These are phyloP conservation scores for Oryza rufipogon DNA, from an alignment of 176 grass and related monocot genomes.

Conservation along the genomic window DNA sequence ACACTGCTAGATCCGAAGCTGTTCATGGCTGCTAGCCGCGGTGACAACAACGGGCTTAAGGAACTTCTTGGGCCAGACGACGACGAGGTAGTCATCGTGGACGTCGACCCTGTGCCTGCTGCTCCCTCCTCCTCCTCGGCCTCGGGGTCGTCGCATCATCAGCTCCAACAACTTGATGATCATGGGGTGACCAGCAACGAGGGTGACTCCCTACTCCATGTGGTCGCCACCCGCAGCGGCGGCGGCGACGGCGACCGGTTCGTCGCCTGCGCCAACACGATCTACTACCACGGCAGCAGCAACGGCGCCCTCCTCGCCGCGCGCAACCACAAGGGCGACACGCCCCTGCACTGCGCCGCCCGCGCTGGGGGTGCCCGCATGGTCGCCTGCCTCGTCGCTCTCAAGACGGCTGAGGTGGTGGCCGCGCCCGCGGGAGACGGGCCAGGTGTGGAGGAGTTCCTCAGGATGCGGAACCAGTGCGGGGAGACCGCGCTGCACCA, in stretches of 20 bases:
- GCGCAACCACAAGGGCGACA: background rate
- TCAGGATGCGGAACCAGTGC: background rate
- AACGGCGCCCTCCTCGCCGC: background rate
- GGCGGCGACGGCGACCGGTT: background rate
- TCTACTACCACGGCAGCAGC: background rate
- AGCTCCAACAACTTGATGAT: too few relatives aligned
- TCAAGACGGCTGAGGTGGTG: background rate
- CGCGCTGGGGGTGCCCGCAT: background rate
- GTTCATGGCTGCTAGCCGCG: conserved; percentile 14
- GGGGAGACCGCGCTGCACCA: background rate
- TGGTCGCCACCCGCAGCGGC: background rate
- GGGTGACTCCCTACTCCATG: background rate
- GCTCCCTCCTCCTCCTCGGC: too few relatives aligned
- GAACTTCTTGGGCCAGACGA: background rate
- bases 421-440: too few relatives aligned
- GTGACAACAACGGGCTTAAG: background rate
- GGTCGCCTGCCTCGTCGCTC: background rate
- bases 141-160: too few relatives aligned
- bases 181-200: background rate
- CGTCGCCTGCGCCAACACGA: background rate
- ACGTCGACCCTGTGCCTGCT: too few relatives aligned
- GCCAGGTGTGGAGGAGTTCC: background rate
- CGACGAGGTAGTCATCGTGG: too few relatives aligned
- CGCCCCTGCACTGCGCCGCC: background rate
- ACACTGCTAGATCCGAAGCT: background rate